Evolutionary conservation across 2,329 filamentous ascomycete genomes (phyloP), one percentile per base, ranked within the genome.

Genomic region (Fusarium sulawesiense): DNA sequence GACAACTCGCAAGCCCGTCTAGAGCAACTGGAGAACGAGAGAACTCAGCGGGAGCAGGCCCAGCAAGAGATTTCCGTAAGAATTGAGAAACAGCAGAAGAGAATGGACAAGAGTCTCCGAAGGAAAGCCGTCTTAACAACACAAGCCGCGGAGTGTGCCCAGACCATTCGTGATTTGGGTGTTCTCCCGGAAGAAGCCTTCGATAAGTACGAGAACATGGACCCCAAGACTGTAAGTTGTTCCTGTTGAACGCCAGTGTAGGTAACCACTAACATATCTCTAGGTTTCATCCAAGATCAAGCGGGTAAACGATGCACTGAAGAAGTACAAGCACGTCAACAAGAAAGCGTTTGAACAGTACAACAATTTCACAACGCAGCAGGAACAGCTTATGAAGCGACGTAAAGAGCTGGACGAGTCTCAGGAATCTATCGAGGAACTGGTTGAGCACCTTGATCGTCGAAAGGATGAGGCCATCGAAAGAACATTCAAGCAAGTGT

Each of bases 291-390:
- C 83, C 42, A 90, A 91, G 60, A 88, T 98, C 25, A 94, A 96
- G 82, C 97, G 94, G 76, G 93, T 95, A 76, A 97, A 97, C 69
- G 93, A 97, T 74, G 90, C 92, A 0, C 85, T 98, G 57, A 98
- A 98, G 83, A 97, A 98, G 79, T 98, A 96, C 83, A 93, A 94
- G 58, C 93, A 98, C 76, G 94, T 99, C 82, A 99, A 99, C 87
- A 99, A 98, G 83, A 98, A 99, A 83, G 96, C 96, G 0, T 97
- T 98, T 78, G 97, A 99, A 81, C 96, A 99, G 80, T 99, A 98
- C 84, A 97, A 95, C 83, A 97, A 91, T 82, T 99, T 98, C 79
- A 98, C 95, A 10, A 92, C 91, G 53, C 93, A 98, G 80, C 92
- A 97, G 60, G 94, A 97, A 67, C 91, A 92, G 23, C 86, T 99